These are phyloP conservation scores for Blastobotrys mokoenaii DNA, from an alignment of 805 yeast genomes.

Conservation along the genomic window DNA sequence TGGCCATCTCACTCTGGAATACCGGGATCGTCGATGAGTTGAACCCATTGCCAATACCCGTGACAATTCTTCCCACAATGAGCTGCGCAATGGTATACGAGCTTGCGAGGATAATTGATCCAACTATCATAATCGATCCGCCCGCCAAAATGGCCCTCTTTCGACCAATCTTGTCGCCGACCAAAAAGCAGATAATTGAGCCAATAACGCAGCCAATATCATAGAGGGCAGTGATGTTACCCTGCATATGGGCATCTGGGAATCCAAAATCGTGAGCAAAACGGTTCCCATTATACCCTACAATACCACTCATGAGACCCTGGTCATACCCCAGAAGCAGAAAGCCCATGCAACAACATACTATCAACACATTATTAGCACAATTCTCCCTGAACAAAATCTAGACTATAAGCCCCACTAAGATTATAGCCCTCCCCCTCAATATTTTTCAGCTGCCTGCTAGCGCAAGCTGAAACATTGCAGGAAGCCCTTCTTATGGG, in stretches of 20 bases:
- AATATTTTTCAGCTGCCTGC: too few relatives aligned
- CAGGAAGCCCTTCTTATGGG: neutral
- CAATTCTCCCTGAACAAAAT: too few relatives aligned
- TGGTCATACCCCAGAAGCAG: conserved; percentile 28
- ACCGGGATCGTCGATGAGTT: conserved; percentile 73
- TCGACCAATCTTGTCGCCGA: conserved; percentile 40
- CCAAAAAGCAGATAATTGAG: conserved; percentile 37
- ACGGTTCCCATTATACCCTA: conserved; percentile 1
- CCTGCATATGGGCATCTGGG: conserved; percentile 7
- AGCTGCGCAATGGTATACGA: conserved; percentile 12
- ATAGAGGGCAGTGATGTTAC: conserved; percentile 24
- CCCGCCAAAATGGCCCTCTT: conserved; percentile 39
- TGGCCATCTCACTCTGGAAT: conserved; percentile 69
- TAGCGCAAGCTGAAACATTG: too few relatives aligned
- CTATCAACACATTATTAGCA: neutral
- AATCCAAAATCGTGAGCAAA: conserved; percentile 1
- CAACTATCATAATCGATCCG: conserved; percentile 37
- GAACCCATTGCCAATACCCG: conserved; percentile 69
- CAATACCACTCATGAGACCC: conserved; percentile 26
- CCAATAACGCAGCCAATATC: conserved; percentile 41
- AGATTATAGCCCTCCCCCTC: too few relatives aligned
- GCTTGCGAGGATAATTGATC: conserved; percentile 38
- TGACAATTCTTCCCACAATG: conserved; percentile 51
- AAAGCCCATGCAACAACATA: conserved; percentile 15
- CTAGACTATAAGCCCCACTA: too few relatives aligned